Evolutionary conservation across 345 rosid genomes (phyloP), one percentile per base, ranked within the genome.

Genomic region (Hibiscus tridactylites): DNA sequence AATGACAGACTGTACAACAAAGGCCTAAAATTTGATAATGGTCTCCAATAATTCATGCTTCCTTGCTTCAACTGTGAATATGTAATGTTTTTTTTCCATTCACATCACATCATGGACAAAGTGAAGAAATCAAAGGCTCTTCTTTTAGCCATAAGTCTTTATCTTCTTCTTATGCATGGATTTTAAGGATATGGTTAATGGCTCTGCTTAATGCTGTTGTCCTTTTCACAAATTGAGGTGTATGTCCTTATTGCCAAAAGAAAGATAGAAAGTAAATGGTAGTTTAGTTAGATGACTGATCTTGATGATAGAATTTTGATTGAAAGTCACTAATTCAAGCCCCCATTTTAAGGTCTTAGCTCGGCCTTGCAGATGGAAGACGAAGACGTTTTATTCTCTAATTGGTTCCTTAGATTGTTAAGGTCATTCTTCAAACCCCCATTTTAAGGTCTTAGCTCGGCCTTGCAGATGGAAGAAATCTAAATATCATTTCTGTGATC

Each of bases 251-350:
- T 10, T 21, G 52, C 28, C 21, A 4, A 65, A 5, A 11, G 6
- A 19, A 63, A 21, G 24, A 21, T 21, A 21, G 19, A 19, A 64
- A 65, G 31, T 10, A 65, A 65, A 71, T 53, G 75, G 76, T 61
- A n/a, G 73, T 74, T 50, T 65, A 21, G 39, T 65, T 52, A 66
- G 74, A 71, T 77, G 80, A 80, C 82, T 70, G 68, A 76, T 76
- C 71, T 29, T 29, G 31, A 80, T 62, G 37, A 72, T 68, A 19
- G 77, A 76, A 77, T 81, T 79, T 76, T 76, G 82, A 78, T 77
- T 9, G 53, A 70, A 47, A 71, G 57, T 85, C 86, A 76, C 82
- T 67, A 73, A 70, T 57, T 72, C 29, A 70, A 78, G 86, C 82
- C 81, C 79, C 85, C 24, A 21, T 21, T 21, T 21, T 21, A 21